These are phyloP conservation scores for Colletotrichum sp. DNA, from an alignment of 2,329 filamentous ascomycete genomes.

Conservation along the genomic window DNA sequence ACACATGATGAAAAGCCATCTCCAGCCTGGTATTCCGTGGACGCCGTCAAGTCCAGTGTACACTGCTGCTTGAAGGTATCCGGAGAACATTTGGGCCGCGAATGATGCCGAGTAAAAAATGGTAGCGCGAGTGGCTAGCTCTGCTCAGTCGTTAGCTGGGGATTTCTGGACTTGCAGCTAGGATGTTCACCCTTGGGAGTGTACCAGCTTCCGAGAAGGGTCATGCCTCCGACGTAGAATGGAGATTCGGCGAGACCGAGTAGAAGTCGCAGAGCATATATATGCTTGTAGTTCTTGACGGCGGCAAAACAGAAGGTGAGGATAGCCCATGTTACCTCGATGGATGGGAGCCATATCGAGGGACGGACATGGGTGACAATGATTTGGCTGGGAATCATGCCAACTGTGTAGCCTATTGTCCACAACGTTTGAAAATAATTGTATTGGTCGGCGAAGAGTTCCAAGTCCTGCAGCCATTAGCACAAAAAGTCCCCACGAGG, in stretches of 20 bases:
- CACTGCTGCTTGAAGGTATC: background rate
- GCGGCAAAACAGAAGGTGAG: background rate
- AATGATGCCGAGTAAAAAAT: background rate
- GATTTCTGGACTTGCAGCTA: background rate
- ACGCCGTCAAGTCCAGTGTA: background rate
- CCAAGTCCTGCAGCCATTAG: background rate
- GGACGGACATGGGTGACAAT: background rate
- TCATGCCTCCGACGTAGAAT: background rate
- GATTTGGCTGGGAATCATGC: background rate
- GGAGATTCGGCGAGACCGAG: background rate
- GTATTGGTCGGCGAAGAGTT: background rate
- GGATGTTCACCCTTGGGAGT: background rate
- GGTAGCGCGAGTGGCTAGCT: background rate
- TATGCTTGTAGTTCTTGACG: background rate
- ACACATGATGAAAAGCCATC: background rate
- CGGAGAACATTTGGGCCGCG: background rate
- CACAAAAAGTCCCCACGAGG: fast-evolving
- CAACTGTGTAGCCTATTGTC: background rate
- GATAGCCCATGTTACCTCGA: background rate
- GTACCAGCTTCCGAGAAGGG: background rate
- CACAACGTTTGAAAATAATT: background rate
- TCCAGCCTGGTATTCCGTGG: background rate
- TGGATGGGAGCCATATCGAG: background rate
- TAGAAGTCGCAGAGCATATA: background rate
- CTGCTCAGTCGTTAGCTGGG: background rate